Percentiles rank a stretch among this genome's conserved stretches.
These are phyloP conservation scores for Pythium myriotylum DNA, from an alignment of 352 stramenopile species.

Conservation along the genomic window DNA sequence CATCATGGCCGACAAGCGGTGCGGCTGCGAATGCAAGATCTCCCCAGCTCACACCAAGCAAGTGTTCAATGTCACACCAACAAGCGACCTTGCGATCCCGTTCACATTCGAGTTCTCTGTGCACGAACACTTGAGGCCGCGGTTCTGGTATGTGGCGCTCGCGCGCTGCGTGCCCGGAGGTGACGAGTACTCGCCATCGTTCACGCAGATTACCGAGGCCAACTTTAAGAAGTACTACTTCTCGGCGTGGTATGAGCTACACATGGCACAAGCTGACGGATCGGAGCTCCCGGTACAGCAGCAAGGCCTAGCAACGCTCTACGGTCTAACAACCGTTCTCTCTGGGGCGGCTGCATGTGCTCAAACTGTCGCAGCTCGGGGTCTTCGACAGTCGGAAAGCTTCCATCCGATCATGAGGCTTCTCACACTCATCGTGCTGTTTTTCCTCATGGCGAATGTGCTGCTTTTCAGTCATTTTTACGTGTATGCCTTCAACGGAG, in stretches of 20 bases:
- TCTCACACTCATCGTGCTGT: slow-evolving; percentile 61
- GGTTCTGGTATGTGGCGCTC: slow-evolving; percentile 76
- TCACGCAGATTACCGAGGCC: slow-evolving; percentile 66
- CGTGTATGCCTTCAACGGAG: slow-evolving; percentile 59
- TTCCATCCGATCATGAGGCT: slow-evolving; percentile 83
- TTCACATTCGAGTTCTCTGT: slow-evolving; percentile 70
- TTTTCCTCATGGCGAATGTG: slow-evolving; percentile 63
- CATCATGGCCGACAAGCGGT: slow-evolving; percentile 60
- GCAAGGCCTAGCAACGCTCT: slow-evolving; percentile 57
- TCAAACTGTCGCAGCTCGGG: slow-evolving; percentile 49
- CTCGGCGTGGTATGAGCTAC: slow-evolving; percentile 73
- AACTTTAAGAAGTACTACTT: slow-evolving; percentile 83
- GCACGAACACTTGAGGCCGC: slow-evolving; percentile 61
- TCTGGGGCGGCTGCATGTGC: slow-evolving; percentile 33
- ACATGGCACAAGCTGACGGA: slow-evolving; percentile 72
- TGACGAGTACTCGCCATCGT: slow-evolving; percentile 60
- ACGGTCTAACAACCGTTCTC: slow-evolving; percentile 51
- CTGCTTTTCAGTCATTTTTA: slow-evolving; percentile 68
- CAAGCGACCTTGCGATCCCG: slow-evolving; percentile 44
- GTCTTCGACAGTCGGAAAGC: slow-evolving; percentile 58
- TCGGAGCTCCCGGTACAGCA: slow-evolving; percentile 73
- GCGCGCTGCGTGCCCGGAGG: slow-evolving; percentile 69
- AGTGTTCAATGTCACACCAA: slow-evolving; percentile 67
- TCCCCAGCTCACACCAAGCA: slow-evolving; percentile 64
- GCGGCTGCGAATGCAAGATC: slow-evolving; percentile 77